Percentiles rank a stretch among this genome's conserved stretches.
Conservation (phyloP, 2,329 filamentous ascomycete genomes). For the Stemphylium lycopersici region DNA sequence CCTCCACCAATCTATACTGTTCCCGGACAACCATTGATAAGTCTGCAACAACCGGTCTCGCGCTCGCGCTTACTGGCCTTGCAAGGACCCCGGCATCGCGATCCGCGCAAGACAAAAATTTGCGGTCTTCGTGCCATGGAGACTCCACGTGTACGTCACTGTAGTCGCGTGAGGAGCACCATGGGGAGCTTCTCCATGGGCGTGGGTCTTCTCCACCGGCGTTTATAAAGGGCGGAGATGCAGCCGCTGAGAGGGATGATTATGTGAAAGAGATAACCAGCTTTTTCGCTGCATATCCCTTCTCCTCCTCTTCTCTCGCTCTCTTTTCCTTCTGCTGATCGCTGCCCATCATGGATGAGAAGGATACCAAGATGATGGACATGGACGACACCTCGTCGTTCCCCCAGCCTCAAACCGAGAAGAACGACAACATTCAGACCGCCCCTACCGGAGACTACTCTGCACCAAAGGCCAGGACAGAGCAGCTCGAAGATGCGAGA, state of each 20-base stretch:
- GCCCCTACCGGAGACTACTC: conserved; percentile 30
- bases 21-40: conserved; percentile 17
- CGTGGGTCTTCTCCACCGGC: conserved; percentile 26
- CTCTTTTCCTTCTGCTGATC: conserved; percentile 13
- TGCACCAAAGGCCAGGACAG: conserved; percentile 39
- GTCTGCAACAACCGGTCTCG: conserved; percentile 25
- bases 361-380: conserved; percentile 27
- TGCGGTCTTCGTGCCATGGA: conserved; percentile 30
- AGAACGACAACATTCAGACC: conserved; percentile 24
- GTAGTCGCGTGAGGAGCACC: conserved; percentile 17
- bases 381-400: conserved; percentile 7
- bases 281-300: conserved; percentile 5
- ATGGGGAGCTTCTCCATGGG: conserved; percentile 32
- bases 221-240: conserved; percentile 34
- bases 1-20: conserved; percentile 25
- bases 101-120: conserved; percentile 22
- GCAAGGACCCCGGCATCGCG: conserved; percentile 19
- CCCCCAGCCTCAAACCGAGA: conserved; percentile 24
- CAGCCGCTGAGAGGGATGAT: background rate
- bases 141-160: conserved; percentile 32
- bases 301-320: conserved; percentile 9
- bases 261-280: conserved; percentile 14
- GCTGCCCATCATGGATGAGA: conserved; percentile 36
- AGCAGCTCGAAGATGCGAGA: conserved; percentile 40
- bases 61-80: conserved; percentile 7